A percentile compares a stretch with the other conserved stretches of the same genome.
Evolutionary conservation across 108 stramenopile species (phyloP).

Genomic region (Hondaea fermentalgiana): DNA sequence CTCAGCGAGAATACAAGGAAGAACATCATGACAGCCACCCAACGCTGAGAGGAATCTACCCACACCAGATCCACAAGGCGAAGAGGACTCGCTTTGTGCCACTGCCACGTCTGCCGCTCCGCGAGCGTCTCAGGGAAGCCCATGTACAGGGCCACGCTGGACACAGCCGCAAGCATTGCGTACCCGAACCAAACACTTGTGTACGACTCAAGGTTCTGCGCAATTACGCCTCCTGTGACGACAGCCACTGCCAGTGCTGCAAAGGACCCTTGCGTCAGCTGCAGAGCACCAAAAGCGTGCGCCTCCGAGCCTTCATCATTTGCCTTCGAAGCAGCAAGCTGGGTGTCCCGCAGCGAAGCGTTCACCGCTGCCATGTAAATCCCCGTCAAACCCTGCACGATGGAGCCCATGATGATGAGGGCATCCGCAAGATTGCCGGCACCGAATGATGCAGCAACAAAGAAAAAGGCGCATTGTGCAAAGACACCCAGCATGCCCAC

Average conservation of each 20-base stretch:
- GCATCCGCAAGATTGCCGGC: neutral
- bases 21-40: neutral
- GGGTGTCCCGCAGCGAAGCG: neutral
- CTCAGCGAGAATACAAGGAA: neutral
- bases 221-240: neutral
- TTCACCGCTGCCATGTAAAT: neutral
- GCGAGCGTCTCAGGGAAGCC: neutral
- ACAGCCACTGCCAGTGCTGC: neutral
- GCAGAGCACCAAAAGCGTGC: neutral
- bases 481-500: neutral
- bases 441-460: neutral
- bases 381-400: neutral
- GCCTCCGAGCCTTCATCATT: neutral
- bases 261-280: neutral
- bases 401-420: neutral
- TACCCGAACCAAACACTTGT: neutral
- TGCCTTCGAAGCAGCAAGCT: neutral
- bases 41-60: neutral
- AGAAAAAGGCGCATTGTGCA: neutral
- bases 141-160: neutral
- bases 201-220: neutral
- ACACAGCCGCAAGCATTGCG: neutral
- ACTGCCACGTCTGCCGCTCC: neutral
- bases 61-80: neutral
- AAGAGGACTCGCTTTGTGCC: conserved; percentile 2